phyloP scores from a whole-genome alignment of 148 eudicot species.

The Spergularia bocconei region DNA sequence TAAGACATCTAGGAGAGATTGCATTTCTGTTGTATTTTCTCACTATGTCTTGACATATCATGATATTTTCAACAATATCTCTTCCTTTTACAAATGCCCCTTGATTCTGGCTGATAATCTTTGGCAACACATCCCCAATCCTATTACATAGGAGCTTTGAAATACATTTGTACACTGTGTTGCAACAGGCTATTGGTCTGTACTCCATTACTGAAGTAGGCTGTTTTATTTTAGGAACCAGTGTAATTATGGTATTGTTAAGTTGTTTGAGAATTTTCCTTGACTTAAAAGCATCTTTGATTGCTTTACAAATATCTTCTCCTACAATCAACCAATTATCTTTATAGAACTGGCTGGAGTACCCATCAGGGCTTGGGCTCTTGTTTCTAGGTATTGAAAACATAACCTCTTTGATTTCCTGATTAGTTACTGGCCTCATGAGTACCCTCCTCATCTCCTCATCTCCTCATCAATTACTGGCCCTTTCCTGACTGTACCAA shows the following conservation, averaged over 20 bases:
- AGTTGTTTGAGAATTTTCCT: background rate
- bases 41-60: background rate
- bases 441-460: no score
- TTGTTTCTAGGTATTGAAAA: background rate
- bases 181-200: no score
- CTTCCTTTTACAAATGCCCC: background rate
- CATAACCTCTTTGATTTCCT: background rate
- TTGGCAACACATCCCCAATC: background rate
- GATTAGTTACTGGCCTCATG: background rate
- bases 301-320: background rate
- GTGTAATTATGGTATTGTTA: background rate
- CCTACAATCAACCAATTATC: no score
- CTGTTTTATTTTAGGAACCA: no score
- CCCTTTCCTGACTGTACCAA: no score
- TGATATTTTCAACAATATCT: background rate
- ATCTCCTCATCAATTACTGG: no score
- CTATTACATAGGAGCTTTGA: background rate
- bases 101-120: background rate
- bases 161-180: no score
- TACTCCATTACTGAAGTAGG: no score
- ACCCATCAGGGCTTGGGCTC: no score
- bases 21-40: no score
- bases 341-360: no score
- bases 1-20: no score
- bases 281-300: background rate